Evolutionary conservation across 2,329 filamentous ascomycete genomes (phyloP).

Genomic region (Nemania sp.): DNA sequence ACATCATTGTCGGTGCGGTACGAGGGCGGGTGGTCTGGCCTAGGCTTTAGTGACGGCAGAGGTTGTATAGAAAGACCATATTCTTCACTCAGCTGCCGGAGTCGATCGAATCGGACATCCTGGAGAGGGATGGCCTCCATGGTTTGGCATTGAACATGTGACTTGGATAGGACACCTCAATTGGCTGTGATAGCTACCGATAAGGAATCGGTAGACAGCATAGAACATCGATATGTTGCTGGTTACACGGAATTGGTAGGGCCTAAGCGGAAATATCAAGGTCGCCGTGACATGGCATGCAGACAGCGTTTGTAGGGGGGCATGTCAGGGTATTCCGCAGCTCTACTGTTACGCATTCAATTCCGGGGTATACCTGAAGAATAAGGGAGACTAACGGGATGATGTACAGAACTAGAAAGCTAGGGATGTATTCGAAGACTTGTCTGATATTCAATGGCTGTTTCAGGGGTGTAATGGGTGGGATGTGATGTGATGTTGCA

Average conservation of each 20-base stretch:
- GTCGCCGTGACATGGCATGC: constrained; percentile 13
- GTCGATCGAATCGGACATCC: constrained; percentile 60
- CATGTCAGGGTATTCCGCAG: not conserved
- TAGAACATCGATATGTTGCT: constrained; percentile 8
- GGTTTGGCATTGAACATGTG: constrained; percentile 26
- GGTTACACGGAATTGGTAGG: constrained; percentile 7
- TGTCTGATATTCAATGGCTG: not conserved
- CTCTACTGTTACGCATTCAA: not conserved
- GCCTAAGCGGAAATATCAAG: constrained; percentile 6
- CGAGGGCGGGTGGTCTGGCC: constrained; percentile 57
- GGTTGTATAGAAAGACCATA: constrained; percentile 60
- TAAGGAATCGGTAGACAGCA: not conserved
- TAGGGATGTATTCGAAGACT: constrained; percentile 3
- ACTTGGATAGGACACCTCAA: constrained; percentile 2
- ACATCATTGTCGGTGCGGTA: constrained; percentile 64
- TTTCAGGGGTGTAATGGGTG: constrained; percentile 1
- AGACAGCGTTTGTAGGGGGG: not conserved
- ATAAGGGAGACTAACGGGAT: not conserved
- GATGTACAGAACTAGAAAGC: not conserved
- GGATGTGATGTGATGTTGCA: too few relatives aligned
- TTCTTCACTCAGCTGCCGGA: constrained; percentile 63
- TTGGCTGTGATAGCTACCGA: not conserved
- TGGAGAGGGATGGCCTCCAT: constrained; percentile 45
- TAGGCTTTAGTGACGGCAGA: constrained; percentile 55
- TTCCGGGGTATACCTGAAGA: not conserved